Conservation (phyloP, 2,329 filamentous ascomycete genomes). For the Zasmidium angulare region DNA sequence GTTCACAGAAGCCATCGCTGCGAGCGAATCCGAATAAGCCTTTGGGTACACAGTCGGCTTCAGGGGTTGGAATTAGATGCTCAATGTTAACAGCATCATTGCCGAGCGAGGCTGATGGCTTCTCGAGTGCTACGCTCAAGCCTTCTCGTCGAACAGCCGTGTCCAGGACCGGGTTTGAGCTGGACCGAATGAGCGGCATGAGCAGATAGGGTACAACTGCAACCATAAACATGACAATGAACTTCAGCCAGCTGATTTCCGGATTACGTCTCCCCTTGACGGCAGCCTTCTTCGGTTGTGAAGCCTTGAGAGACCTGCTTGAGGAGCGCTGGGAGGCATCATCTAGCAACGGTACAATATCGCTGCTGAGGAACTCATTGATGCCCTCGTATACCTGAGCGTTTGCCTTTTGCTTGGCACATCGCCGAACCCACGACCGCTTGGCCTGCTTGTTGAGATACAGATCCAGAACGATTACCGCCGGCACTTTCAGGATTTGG, state of each 20-base stretch:
- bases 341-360: not conserved
- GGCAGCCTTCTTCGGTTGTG: not conserved
- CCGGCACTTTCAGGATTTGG: conserved; percentile 10
- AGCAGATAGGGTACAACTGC: conserved; percentile 4
- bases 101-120: conserved; percentile 15
- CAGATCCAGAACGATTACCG: conserved; percentile 3
- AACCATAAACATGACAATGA: conserved; percentile 7
- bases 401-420: not conserved
- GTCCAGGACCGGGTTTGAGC: conserved; percentile 1
- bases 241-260: conserved; percentile 1
- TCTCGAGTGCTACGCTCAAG: conserved; percentile 19
- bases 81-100: conserved; percentile 26
- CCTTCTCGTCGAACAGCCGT: conserved; percentile 20
- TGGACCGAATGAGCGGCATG: not conserved
- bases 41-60: not conserved
- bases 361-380: not conserved
- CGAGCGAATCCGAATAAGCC: not conserved
- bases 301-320: too few relatives aligned
- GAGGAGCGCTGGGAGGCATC: too few relatives aligned
- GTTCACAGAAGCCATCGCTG: not conserved
- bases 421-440: not conserved
- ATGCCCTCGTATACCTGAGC: not conserved
- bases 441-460: not conserved
- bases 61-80: conserved; percentile 26
- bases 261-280: not conserved